phyloP scores from a whole-genome alignment of 345 rosid species.

The Populus alba region DNA sequence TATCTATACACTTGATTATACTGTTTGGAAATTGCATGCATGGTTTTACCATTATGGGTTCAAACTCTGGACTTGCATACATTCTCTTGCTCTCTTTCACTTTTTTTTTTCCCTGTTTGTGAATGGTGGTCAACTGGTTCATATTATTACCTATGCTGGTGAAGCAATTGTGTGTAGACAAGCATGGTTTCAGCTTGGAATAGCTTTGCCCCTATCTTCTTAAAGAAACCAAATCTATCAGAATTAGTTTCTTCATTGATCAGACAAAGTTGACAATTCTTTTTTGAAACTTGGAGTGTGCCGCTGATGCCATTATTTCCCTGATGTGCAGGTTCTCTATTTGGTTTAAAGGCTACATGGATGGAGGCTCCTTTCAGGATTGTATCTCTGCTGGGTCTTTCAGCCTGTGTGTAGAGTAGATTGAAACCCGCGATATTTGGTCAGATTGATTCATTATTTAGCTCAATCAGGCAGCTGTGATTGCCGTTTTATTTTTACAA shows the following conservation, averaged over 20 bases:
- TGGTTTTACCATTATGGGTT: no score
- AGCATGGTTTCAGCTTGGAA: neutral
- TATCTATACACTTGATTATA: no score
- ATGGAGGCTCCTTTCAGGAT: conserved; percentile 4
- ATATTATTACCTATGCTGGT: neutral
- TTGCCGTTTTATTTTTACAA: conserved; percentile 27
- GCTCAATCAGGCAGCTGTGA: conserved; percentile 40
- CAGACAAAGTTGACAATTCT: neutral
- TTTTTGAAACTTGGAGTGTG: neutral
- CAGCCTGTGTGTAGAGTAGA: neutral
- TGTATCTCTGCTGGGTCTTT: neutral
- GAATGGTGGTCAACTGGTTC: neutral
- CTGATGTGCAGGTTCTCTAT: conserved; percentile 25
- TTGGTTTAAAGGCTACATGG: conserved; percentile 1
- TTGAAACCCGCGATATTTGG: conserved; percentile 7
- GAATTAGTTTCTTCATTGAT: neutral
- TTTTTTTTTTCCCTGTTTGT: no score
- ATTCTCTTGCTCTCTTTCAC: no score
- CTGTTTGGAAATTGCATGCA: no score
- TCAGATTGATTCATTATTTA: conserved; percentile 37
- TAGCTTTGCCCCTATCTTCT: neutral
- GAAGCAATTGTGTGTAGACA: neutral
- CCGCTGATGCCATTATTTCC: neutral
- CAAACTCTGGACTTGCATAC: no score
- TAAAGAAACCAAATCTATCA: neutral